These are phyloP conservation scores for Rhynchospora breviuscula DNA, from an alignment of 176 grass and related monocot genomes.

Conservation along the genomic window DNA sequence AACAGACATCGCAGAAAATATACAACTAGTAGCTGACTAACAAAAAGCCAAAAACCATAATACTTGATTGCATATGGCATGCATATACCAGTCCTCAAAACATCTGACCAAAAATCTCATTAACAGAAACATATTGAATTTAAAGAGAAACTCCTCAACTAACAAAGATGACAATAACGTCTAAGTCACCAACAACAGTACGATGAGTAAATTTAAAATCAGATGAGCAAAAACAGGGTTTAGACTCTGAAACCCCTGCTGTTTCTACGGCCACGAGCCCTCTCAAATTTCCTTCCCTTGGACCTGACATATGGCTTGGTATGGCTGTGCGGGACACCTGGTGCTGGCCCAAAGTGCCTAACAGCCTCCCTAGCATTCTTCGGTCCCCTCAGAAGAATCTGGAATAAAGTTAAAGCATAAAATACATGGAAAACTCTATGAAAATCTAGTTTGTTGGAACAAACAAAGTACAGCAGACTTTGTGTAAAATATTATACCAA, in stretches of 20 bases:
- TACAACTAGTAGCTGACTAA: neutral
- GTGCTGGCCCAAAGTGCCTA: constrained; percentile 62
- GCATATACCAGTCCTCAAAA: neutral
- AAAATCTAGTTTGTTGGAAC: neutral
- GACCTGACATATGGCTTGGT: constrained; percentile 63
- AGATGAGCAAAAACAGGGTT: neutral
- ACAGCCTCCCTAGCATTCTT: constrained; percentile 78
- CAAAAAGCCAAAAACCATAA: neutral
- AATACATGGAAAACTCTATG: neutral
- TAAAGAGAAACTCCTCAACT: constrained; percentile 1
- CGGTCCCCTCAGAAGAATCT: constrained; percentile 65
- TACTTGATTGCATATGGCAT: constrained; percentile 18
- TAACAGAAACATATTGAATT: neutral
- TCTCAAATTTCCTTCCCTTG: constrained; percentile 86
- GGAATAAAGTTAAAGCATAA: neutral
- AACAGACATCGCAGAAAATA: neutral
- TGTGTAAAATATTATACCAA: neutral
- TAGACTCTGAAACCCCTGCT: constrained; percentile 68
- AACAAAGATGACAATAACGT: neutral
- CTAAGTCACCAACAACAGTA: constrained; percentile 14
- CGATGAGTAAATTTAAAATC: constrained; percentile 21
- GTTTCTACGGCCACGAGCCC: constrained; percentile 69
- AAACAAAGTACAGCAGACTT: neutral
- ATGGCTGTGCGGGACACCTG: constrained; percentile 70
- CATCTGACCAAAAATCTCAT: constrained; percentile 18